phyloP scores from a whole-genome alignment of 192 early-diverging fungal species.

The Coemansia sp. region DNA sequence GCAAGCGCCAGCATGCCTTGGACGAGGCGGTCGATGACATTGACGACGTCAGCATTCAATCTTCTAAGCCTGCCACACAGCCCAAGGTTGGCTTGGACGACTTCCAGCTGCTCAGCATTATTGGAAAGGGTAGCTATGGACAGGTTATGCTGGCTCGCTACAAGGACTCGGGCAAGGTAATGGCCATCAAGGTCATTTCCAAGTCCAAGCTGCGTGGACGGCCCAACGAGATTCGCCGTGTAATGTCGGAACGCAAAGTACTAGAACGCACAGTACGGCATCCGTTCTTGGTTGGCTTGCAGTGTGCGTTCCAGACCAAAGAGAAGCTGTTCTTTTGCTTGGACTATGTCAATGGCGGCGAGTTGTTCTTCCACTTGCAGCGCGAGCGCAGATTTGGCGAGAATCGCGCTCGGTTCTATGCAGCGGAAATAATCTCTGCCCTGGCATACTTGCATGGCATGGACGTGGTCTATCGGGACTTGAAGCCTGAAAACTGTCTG shows the following conservation, averaged over 20 bases:
- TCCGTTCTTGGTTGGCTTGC: conserved; percentile 70
- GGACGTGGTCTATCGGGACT: conserved; percentile 64
- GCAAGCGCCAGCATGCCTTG: conserved; percentile 8
- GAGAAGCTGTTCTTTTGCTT: conserved; percentile 72
- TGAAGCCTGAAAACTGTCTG: conserved; percentile 71
- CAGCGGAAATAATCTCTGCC: conserved; percentile 51
- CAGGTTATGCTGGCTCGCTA: conserved; percentile 73
- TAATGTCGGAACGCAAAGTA: conserved; percentile 66
- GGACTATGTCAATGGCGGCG: conserved; percentile 75
- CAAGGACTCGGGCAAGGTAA: conserved; percentile 64
- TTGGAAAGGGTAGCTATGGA: conserved; percentile 76
- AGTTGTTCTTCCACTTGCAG: conserved; percentile 72
- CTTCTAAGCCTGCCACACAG: conserved; percentile 7
- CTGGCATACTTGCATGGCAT: conserved; percentile 58
- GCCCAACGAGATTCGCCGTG: conserved; percentile 61
- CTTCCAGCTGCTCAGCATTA: conserved; percentile 70
- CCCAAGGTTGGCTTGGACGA: conserved; percentile 50
- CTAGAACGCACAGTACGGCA: conserved; percentile 53
- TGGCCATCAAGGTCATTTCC: conserved; percentile 72
- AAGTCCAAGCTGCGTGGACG: conserved; percentile 66
- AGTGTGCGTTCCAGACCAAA: conserved; percentile 72
- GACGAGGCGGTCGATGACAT: conserved; percentile 54
- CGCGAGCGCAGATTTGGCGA: conserved; percentile 61
- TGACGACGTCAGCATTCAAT: conserved; percentile 57
- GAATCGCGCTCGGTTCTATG: conserved; percentile 60